phyloP scores from a whole-genome alignment of 1,284 basidiomycete genomes.

The Cronartium ribicola region DNA sequence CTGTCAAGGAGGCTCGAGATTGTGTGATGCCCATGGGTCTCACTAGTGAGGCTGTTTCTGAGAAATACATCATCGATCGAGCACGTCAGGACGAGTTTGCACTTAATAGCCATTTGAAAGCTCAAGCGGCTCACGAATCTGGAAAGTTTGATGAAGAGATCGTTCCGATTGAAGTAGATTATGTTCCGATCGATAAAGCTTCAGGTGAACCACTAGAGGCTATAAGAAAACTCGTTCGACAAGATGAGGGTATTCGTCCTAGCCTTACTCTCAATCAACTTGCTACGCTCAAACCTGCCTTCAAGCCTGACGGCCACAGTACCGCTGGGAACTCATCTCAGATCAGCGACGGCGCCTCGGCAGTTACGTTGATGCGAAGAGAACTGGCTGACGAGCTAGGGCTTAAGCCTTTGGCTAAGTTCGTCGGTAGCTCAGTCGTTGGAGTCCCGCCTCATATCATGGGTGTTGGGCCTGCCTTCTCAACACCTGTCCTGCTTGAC shows the following conservation, averaged over 20 bases:
- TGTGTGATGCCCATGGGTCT: slow-evolving; percentile 50
- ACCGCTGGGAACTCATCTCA: slow-evolving; percentile 51
- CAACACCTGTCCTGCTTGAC: slow-evolving; percentile 48
- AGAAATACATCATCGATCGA: slow-evolving; percentile 47
- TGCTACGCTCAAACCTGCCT: slow-evolving; percentile 49
- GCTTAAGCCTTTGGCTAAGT: slow-evolving; percentile 49
- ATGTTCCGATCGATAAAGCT: slow-evolving; percentile 45
- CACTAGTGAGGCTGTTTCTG: slow-evolving; percentile 49
- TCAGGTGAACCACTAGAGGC: slow-evolving; percentile 45
- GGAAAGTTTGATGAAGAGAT: slow-evolving; percentile 49
- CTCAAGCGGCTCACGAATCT: slow-evolving; percentile 47
- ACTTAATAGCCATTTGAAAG: slow-evolving; percentile 46
- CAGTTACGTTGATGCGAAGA: slow-evolving; percentile 48
- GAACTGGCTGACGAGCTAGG: slow-evolving; percentile 48
- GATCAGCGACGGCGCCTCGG: slow-evolving; percentile 50
- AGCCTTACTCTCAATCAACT: slow-evolving; percentile 44
- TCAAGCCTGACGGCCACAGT: slow-evolving; percentile 46
- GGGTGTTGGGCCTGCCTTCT: slow-evolving; percentile 49
- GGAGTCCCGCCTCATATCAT: slow-evolving; percentile 51
- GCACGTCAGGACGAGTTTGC: slow-evolving; percentile 49
- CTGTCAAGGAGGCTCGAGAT: slow-evolving; percentile 46
- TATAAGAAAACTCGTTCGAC: slow-evolving; percentile 45
- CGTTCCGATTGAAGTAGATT: slow-evolving; percentile 46
- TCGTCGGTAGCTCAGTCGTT: slow-evolving; percentile 47
- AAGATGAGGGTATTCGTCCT: slow-evolving; percentile 47